These are phyloP conservation scores for Dothistroma septosporum DNA, from an alignment of 2,329 filamentous ascomycete species.

Conservation along the genomic window DNA sequence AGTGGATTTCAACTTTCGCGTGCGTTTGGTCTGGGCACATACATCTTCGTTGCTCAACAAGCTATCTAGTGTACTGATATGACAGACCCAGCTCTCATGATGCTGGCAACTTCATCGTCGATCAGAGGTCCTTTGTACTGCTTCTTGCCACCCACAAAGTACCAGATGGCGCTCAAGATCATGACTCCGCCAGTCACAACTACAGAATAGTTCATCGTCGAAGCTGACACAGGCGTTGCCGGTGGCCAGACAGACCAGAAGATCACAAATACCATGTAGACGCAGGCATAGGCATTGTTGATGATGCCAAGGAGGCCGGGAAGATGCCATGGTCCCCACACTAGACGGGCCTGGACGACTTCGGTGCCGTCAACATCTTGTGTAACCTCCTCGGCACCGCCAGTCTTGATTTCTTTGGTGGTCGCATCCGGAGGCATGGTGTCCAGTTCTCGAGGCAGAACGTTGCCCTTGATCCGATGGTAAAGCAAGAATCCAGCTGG, in stretches of 20 bases:
- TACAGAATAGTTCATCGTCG: constrained; percentile 43
- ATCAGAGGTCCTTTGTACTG: constrained; percentile 39
- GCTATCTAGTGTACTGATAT: constrained; percentile 12
- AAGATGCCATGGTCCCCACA: constrained; percentile 56
- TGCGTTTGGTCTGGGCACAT: not conserved
- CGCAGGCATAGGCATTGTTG: constrained; percentile 54
- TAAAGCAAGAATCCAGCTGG: constrained; percentile 40
- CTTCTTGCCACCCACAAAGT: constrained; percentile 35
- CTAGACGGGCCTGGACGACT: constrained; percentile 32
- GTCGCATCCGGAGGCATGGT: not conserved
- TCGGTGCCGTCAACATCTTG: constrained; percentile 8
- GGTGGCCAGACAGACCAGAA: constrained; percentile 56
- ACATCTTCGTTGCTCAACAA: not conserved
- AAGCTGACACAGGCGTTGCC: constrained; percentile 31
- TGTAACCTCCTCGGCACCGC: not conserved
- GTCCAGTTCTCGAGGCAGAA: constrained; percentile 36
- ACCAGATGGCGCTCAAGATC: constrained; percentile 37
- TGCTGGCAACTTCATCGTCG: constrained; percentile 32
- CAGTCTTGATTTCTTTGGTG: not conserved
- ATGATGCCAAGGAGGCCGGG: constrained; percentile 49
- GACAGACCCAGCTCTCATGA: constrained; percentile 28
- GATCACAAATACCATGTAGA: constrained; percentile 52
- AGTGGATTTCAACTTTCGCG: not conserved
- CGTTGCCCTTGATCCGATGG: constrained; percentile 38
- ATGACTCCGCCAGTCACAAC: constrained; percentile 40